These are phyloP conservation scores for Crithidia thermophila DNA, from an alignment of 208 protist genomes.

Conservation along the genomic window DNA sequence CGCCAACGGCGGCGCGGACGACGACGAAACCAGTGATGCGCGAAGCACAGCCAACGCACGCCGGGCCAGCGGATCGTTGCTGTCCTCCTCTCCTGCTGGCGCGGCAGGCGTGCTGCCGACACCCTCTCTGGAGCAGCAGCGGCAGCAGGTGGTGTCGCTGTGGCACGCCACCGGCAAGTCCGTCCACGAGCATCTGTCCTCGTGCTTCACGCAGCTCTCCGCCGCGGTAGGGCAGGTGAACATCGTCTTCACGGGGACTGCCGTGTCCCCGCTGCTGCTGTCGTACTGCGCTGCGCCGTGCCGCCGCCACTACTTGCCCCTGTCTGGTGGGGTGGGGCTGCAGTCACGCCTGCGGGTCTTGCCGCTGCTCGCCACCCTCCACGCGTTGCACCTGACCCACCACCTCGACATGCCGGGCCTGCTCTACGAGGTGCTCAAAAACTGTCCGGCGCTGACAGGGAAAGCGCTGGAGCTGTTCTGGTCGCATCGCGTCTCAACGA, in stretches of 20 bases:
- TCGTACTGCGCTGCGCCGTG: conserved; percentile 46
- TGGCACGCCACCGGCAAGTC: conserved; percentile 51
- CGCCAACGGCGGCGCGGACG: background rate
- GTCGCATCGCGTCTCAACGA: conserved; percentile 48
- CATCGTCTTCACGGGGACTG: conserved; percentile 69
- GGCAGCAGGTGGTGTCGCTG: conserved; percentile 29
- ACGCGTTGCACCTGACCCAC: conserved; percentile 70
- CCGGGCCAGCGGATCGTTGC: background rate
- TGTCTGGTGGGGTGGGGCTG: conserved; percentile 64
- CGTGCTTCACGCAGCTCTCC: conserved; percentile 61
- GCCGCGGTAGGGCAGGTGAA: conserved; percentile 72
- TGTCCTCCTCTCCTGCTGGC: background rate
- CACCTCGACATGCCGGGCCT: conserved; percentile 75
- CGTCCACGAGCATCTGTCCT: conserved; percentile 43
- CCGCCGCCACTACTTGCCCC: conserved; percentile 69
- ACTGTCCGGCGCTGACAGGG: conserved; percentile 68
- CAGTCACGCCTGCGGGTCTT: conserved; percentile 82
- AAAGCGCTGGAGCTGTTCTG: conserved; percentile 74
- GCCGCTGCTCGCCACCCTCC: conserved; percentile 65
- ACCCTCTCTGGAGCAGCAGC: conserved; percentile 36
- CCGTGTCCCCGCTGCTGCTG: conserved; percentile 58
- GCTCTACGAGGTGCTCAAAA: conserved; percentile 85
- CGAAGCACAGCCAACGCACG: background rate
- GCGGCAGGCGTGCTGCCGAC: conserved; percentile 3
- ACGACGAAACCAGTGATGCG: background rate